These are phyloP conservation scores for Pleurotus giganteus DNA, from an alignment of 768 basidiomycete genomes.

Conservation along the genomic window DNA sequence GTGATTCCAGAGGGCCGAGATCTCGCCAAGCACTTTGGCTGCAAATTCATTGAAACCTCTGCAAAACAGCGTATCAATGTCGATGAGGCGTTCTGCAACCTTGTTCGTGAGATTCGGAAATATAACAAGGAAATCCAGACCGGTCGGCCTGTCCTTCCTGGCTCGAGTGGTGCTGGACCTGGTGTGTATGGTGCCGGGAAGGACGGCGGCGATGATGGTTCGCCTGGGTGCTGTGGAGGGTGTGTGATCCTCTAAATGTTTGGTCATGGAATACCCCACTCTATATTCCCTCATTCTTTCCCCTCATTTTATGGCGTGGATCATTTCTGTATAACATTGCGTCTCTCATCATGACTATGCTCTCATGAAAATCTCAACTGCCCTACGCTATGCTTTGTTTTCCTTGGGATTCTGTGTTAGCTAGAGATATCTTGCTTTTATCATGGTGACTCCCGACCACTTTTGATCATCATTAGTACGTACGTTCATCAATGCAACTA, in stretches of 20 bases:
- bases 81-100: conserved; percentile 90
- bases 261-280: conserved; percentile 13
- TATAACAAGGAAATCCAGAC: conserved; percentile 91
- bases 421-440: no score
- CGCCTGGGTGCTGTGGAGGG: conserved; percentile 3
- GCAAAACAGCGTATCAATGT: conserved; percentile 97
- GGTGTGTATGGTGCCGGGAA: conserved; percentile 17
- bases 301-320: conserved; percentile 13
- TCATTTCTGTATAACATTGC: conserved; percentile 9
- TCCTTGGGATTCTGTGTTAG: no score
- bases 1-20: conserved; percentile 86
- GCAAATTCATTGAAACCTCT: conserved; percentile 94
- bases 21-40: conserved; percentile 91
- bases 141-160: conserved; percentile 62
- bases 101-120: conserved; percentile 91
- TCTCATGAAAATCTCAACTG: not conserved
- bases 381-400: no score
- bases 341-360: not conserved
- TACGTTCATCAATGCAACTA: no score
- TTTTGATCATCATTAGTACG: no score
- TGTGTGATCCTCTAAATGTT: conserved; percentile 39
- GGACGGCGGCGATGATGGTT: not conserved
- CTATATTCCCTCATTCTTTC: conserved; percentile 14
- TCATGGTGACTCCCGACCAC: no score
- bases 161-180: conserved; percentile 40